Evolutionary conservation across 495 filamentous ascomycete genomes (phyloP), one percentile per base, ranked within the genome.

Genomic region (Saxophila tyrrhenica): DNA sequence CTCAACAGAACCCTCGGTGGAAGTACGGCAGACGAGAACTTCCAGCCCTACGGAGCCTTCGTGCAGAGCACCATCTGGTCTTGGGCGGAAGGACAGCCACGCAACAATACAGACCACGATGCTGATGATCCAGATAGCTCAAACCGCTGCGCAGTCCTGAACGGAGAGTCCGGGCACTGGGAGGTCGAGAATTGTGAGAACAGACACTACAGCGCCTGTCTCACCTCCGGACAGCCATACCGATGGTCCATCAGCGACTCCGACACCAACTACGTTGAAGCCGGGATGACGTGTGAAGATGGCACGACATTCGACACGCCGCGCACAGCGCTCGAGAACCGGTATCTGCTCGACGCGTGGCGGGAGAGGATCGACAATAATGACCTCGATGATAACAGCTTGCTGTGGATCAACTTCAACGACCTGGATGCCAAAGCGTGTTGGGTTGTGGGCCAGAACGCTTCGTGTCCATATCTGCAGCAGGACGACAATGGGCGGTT

Each of bases 271-370:
- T 85, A 77, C 47, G 64, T 56, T 11, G 75, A 77, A 51, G 70
- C 75, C 0, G 24, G 58, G 0, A 60, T 66, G 24, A 72, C 69
- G 39, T 65, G 57, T 48, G 21, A 35, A 2, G 55, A 45, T 20
- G 56, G 53, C 21, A 46, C 50, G 8, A 48, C 29, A 7, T 78
- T 83, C 56, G 61, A 68, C 11, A 72, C 74, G 0, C 81, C 81
- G 0, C 74, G 78, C 39, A 83, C 79, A 1, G 76, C 74, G 3
- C 67, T 84, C 5, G 81, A 85, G 64, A 85, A 83, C 63, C 70
- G 64, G 13, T 81, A 80, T 52, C 68, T 85, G 58, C 48, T 59
- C 5, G 57, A 58, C 20, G 64, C 67, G 11, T 52, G 55, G 61
- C 47, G 47, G 23, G 58, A 68, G 64, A 17, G 41, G 15, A 16